phyloP scores from a whole-genome alignment of 495 filamentous ascomycete species.

The Niebla homalea region DNA sequence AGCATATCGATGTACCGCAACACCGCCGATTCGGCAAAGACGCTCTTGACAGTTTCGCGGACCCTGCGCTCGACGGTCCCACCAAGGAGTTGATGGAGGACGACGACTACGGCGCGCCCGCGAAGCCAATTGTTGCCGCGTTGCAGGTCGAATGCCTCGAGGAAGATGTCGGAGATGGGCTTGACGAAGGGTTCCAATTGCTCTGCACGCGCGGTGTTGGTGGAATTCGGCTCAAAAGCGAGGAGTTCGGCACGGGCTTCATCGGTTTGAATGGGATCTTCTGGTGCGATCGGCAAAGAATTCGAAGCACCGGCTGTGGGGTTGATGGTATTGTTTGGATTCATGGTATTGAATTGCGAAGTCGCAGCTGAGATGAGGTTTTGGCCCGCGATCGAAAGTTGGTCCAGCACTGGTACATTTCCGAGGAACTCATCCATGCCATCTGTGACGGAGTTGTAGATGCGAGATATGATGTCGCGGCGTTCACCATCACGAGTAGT shows the following conservation, averaged over 20 bases:
- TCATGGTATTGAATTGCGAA: conserved; percentile 50
- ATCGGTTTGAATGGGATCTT: conserved; percentile 54
- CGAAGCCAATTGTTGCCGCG: conserved; percentile 87
- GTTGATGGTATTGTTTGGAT: conserved; percentile 25
- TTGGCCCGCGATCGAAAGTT: conserved; percentile 82
- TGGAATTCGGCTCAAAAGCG: conserved; percentile 66
- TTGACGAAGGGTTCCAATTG: conserved; percentile 93
- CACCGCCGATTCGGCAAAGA: conserved; percentile 65
- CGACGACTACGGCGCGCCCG: conserved; percentile 83
- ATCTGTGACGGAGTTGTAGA: conserved; percentile 92
- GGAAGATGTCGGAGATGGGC: conserved; percentile 93
- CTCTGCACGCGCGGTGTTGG: conserved; percentile 5
- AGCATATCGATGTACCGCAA: conserved; percentile 59
- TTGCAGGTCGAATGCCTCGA: conserved; percentile 91
- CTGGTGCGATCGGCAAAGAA: conserved; percentile 30
- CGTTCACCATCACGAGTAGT: conserved; percentile 42
- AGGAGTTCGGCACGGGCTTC: conserved; percentile 92
- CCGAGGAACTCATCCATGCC: conserved; percentile 97
- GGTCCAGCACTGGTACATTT: conserved; percentile 89
- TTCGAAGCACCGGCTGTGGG: conserved; percentile 18
- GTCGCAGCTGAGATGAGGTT: conserved; percentile 85
- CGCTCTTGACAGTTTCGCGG: conserved; percentile 57
- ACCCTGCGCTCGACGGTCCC: conserved; percentile 90
- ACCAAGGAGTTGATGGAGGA: conserved; percentile 57
- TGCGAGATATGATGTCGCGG: conserved; percentile 81